A percentile compares a stretch with the other conserved stretches of the same genome.
Evolutionary conservation across 495 filamentous ascomycete species (phyloP).

Genomic region (Polyplosphaeria fusca): DNA sequence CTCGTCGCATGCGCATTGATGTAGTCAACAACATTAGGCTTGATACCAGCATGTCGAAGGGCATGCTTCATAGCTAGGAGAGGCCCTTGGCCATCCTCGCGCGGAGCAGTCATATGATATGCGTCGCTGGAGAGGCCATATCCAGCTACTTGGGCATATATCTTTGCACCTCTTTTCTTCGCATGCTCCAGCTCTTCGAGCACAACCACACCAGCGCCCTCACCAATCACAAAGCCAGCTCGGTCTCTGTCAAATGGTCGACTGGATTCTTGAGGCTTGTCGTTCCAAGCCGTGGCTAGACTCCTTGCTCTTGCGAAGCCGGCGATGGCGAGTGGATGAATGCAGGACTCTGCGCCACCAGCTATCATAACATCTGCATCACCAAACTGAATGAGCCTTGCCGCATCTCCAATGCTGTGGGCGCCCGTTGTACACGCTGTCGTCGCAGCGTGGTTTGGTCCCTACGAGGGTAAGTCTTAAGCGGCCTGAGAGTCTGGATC

Average conservation of each 20-base stretch:
- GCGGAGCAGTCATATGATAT: slow-evolving; percentile 87
- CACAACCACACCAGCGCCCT: slow-evolving; percentile 83
- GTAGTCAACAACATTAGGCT: slow-evolving; percentile 75
- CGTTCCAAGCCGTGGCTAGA: slow-evolving; percentile 75
- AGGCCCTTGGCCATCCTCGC: slow-evolving; percentile 75
- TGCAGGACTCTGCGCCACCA: slow-evolving; percentile 90
- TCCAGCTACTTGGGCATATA: slow-evolving; percentile 86
- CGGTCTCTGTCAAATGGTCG: slow-evolving; percentile 84
- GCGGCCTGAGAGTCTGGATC: background rate
- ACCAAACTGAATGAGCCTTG: slow-evolving; percentile 81
- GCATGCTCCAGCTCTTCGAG: slow-evolving; percentile 92
- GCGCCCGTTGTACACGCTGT: slow-evolving; percentile 95
- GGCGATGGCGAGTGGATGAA: slow-evolving; percentile 87
- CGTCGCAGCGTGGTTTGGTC: slow-evolving; percentile 86
- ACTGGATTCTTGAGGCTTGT: slow-evolving; percentile 67
- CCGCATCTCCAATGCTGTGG: slow-evolving; percentile 89
- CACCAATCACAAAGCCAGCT: slow-evolving; percentile 85
- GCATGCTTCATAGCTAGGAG: slow-evolving; percentile 81
- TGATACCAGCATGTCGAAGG: slow-evolving; percentile 66
- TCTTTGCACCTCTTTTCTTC: slow-evolving; percentile 67
- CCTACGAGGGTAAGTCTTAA: slow-evolving; percentile 45
- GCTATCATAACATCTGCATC: slow-evolving; percentile 95
- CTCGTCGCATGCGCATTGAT: slow-evolving; percentile 95
- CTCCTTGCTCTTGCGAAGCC: slow-evolving; percentile 88
- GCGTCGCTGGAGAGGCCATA: slow-evolving; percentile 89